Base-by-base conservation (phyloP, 2,329 filamentous ascomycete genomes). In the Pestalotiopsis sp. region DNA sequence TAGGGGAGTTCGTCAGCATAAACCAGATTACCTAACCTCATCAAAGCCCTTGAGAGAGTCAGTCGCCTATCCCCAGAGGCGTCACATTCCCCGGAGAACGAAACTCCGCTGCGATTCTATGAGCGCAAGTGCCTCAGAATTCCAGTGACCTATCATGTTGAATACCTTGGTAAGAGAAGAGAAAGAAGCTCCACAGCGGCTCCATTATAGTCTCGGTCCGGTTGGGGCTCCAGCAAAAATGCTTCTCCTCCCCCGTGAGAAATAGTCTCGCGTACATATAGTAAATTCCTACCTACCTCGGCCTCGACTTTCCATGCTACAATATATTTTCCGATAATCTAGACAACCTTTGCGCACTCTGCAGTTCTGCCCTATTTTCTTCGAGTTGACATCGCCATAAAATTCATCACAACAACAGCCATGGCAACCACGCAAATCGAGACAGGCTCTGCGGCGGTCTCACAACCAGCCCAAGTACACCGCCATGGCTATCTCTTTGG, bases 401-500 rank as follows among this genome's bases (percentile, higher is more conserved):
- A 49, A 58, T 9, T 45, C 13, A 45, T 45, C 36, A 58, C 36
- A 64, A 64, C 52, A 45, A 11, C 45, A 7, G 39, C 45, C 2
- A 14, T 57, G 27, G n/a, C 63, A 57, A 27, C n/a, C 14, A 39
- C 59, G 41, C 27, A 62, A 20, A 62, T 36, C 23, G 57, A 23
- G 17, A 38, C 25, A 13, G 39, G 52, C 39, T n/a, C 63, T 12
- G n/a, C 25, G 20, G 17, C 63, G n/a, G 11, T 49, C 52, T 38
- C 63, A 14, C 49, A 56, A 25, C 14, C 25, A n/a, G 20, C 52
- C 5, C 73, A 75, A 17, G 75, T 84, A 1, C 80, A 85, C 41
- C 80, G 79, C 31, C 84, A 87, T 71, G 84, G 85, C 63, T 89
- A 87, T 74, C 84, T 90, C 31, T 89, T 89, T 72, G 87, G 87